Conservation (phyloP, 2,329 filamentous ascomycete genomes). For the Penicillium sp. region DNA sequence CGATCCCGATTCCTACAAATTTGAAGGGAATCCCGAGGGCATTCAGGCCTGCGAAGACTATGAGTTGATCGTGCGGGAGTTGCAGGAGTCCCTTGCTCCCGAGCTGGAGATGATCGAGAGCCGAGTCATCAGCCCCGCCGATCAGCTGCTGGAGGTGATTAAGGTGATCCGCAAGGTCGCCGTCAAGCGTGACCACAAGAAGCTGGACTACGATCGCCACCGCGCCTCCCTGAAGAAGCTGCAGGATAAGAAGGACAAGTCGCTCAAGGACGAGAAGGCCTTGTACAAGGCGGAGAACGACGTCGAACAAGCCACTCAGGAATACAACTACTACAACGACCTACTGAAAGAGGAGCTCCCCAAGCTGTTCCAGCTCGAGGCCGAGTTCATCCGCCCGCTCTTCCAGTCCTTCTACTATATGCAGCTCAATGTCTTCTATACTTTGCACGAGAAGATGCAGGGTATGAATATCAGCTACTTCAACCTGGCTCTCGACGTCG, state of each 20-base stretch:
- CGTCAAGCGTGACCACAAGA: slow-evolving; percentile 92
- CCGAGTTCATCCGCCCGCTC: slow-evolving; percentile 91
- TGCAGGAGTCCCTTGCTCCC: slow-evolving; percentile 83
- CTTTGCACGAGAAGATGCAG: slow-evolving; percentile 97
- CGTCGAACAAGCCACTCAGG: slow-evolving; percentile 86
- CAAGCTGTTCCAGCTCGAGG: slow-evolving; percentile 84
- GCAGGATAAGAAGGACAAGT: slow-evolving; percentile 96
- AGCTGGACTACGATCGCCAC: slow-evolving; percentile 92
- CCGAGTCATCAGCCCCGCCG: slow-evolving; percentile 85
- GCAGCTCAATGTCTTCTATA: slow-evolving; percentile 99
- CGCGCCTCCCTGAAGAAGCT: slow-evolving; percentile 84
- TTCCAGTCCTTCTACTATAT: slow-evolving; percentile 99
- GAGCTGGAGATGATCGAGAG: slow-evolving; percentile 98
- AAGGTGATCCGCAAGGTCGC: slow-evolving; percentile 90
- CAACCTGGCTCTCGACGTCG: slow-evolving; percentile 84
- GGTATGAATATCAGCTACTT: slow-evolving; percentile 97
- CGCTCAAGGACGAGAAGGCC: slow-evolving; percentile 94
- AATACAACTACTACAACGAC: slow-evolving; percentile 98
- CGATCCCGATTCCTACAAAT: slow-evolving; percentile 79
- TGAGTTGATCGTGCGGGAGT: slow-evolving; percentile 82
- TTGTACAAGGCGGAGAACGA: slow-evolving; percentile 94
- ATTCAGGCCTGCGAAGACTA: slow-evolving; percentile 97
- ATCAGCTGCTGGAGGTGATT: slow-evolving; percentile 91
- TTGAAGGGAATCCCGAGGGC: slow-evolving; percentile 87
- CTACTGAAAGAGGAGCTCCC: slow-evolving; percentile 94